Percentiles rank a stretch among this genome's conserved stretches.
Conservation (phyloP, 805 yeast species). For the Cyberlindnera americana region DNA sequence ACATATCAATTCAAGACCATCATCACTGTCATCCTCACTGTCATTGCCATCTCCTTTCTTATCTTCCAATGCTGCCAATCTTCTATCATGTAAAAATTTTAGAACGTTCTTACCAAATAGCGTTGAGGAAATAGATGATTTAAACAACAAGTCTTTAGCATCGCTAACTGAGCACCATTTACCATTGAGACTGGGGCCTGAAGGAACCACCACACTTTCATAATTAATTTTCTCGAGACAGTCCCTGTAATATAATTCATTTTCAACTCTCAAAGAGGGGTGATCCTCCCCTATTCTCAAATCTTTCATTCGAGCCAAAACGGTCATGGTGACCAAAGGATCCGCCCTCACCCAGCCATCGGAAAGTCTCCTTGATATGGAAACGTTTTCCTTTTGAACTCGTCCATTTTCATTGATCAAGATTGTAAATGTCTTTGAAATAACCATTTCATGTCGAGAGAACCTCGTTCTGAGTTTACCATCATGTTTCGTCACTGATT, state of each 20-base stretch:
- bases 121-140: conserved; percentile 5
- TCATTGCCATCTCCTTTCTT: conserved; percentile 5
- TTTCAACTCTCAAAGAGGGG: conserved; percentile 25
- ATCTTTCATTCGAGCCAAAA: conserved; percentile 17
- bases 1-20: conserved; percentile 9
- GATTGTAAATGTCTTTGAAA: too few relatives aligned
- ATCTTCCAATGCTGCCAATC: conserved; percentile 3
- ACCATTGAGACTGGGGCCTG: conserved; percentile 29
- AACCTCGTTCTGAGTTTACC: too few relatives aligned
- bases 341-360: conserved; percentile 28
- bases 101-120: conserved; percentile 2
- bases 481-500: neutral
- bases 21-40: conserved; percentile 9
- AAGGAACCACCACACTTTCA: too few relatives aligned
- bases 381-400: conserved; percentile 1
- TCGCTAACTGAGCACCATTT: conserved; percentile 26
- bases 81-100: conserved; percentile 8
- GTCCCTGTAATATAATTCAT: conserved; percentile 27
- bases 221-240: conserved; percentile 16
- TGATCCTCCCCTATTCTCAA: conserved; percentile 24
- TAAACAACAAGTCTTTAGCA: conserved; percentile 18
- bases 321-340: conserved; percentile 15
- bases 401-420: too few relatives aligned
- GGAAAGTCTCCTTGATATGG: conserved; percentile 19
- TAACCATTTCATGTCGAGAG: too few relatives aligned